Evolutionary conservation across 306 rosid genomes (phyloP).

Genomic region (Lablab purpureus): DNA sequence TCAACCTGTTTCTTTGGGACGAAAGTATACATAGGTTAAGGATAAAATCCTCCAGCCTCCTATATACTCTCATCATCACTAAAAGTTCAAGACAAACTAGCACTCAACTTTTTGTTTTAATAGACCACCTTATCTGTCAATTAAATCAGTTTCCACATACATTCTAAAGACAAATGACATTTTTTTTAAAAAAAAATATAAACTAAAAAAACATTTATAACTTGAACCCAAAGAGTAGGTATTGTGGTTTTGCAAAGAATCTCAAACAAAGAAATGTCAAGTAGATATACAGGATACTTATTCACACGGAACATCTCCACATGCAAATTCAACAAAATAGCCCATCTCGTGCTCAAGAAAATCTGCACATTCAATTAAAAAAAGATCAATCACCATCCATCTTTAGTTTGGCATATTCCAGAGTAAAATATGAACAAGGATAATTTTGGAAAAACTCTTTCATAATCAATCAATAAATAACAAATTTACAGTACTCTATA

Average conservation of each 20-base stretch:
- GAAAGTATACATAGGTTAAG: constrained; percentile 30
- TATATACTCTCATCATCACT: constrained; percentile 1
- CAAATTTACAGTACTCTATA: constrained; percentile 31
- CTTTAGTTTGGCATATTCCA: constrained; percentile 30
- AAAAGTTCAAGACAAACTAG: constrained; percentile 13
- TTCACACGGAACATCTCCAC: constrained; percentile 99
- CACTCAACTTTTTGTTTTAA: constrained; percentile 26
- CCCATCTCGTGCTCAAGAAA: constrained; percentile 98
- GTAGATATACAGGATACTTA: constrained; percentile 80
- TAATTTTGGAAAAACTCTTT: background rate
- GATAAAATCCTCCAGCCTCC: constrained; percentile 28
- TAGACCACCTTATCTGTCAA: constrained; percentile 29
- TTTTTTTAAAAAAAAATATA: background rate
- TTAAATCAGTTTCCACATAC: constrained; percentile 22
- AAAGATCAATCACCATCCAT: constrained; percentile 31
- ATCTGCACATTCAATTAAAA: constrained; percentile 65
- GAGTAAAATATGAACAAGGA: background rate
- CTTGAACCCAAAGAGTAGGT: constrained; percentile 14
- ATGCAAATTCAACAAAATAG: constrained; percentile 93
- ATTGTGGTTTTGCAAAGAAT: constrained; percentile 29
- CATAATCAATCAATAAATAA: constrained; percentile 34
- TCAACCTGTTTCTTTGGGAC: constrained; percentile 20
- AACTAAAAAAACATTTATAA: constrained; percentile 6
- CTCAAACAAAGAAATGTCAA: constrained; percentile 27
- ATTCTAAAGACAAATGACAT: constrained; percentile 12